Conservation (phyloP, 331 rosid species). For the Erythrophleum ivorense region DNA sequence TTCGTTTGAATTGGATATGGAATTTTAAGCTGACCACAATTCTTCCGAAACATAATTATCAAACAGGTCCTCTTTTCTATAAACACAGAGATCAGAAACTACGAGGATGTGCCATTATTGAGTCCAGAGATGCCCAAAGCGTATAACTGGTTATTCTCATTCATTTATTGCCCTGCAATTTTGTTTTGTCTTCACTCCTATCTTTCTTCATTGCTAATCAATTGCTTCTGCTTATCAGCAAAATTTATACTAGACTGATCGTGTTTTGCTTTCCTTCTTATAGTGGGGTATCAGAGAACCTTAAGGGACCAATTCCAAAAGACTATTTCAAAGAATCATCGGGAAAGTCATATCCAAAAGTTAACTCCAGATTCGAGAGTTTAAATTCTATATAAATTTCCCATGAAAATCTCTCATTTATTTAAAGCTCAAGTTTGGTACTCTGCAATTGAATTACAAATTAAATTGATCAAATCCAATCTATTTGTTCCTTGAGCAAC, state of each 20-base stretch:
- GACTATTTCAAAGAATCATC: not conserved
- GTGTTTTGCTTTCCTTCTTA: slow-evolving; percentile 9
- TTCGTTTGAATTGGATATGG: slow-evolving; percentile 37
- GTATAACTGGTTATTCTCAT: slow-evolving; percentile 41
- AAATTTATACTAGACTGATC: slow-evolving; percentile 7
- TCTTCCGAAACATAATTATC: slow-evolving; percentile 35
- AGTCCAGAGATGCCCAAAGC: slow-evolving; percentile 42
- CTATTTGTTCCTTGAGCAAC: slow-evolving; percentile 16
- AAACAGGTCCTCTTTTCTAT: slow-evolving; percentile 55
- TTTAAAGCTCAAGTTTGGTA: not conserved
- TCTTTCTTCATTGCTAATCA: not conserved
- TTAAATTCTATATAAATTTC: not conserved
- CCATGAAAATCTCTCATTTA: not conserved
- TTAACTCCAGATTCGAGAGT: not conserved
- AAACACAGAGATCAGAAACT: slow-evolving; percentile 52
- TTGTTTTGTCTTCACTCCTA: slow-evolving; percentile 30
- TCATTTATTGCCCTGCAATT: slow-evolving; percentile 54
- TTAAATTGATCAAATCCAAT: slow-evolving; percentile 14
- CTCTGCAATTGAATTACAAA: not conserved
- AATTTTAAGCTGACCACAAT: slow-evolving; percentile 37
- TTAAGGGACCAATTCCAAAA: not conserved
- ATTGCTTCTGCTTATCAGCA: slow-evolving; percentile 5
- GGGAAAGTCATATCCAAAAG: not conserved
- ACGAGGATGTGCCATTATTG: slow-evolving; percentile 47
- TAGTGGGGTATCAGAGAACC: slow-evolving; percentile 27